Percentiles rank a stretch among this genome's conserved stretches.
Conservation (phyloP, 1,284 basidiomycete species). For the Vanrija sp. region DNA sequence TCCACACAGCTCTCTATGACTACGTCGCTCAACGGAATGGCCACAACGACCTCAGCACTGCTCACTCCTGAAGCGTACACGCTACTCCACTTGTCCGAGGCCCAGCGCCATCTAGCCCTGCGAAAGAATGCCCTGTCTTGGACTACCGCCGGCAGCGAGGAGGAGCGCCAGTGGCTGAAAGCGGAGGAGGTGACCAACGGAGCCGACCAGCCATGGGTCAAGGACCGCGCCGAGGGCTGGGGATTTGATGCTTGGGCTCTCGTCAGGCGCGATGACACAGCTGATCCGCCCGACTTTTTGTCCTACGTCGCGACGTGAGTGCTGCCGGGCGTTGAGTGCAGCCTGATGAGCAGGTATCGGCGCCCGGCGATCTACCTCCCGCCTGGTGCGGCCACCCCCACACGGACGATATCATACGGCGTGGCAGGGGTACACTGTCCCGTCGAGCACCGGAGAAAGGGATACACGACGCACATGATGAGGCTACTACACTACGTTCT, state of each 20-base stretch:
- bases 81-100: too few species aligned
- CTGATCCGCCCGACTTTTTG: slow-evolving; percentile 1
- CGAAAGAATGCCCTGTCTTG: too few species aligned
- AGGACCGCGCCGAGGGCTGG: background rate
- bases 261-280: slow-evolving; percentile 2
- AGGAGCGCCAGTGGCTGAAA: too few species aligned
- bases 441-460: slow-evolving; percentile 21
- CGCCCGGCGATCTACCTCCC: background rate
- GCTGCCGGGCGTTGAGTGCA: background rate
- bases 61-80: too few species aligned
- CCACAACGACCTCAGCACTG: too few species aligned
- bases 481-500: slow-evolving; percentile 34
- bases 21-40: too few species aligned
- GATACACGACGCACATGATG: slow-evolving; percentile 36
- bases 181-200: too few species aligned
- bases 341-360: background rate
- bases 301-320: slow-evolving; percentile 6
- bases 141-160: too few species aligned
- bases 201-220: background rate
- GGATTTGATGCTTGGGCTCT: slow-evolving; percentile 10
- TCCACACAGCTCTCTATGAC: too few species aligned
- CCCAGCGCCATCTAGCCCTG: too few species aligned
- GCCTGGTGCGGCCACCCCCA: background rate
- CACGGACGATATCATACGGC: slow-evolving; percentile 18
- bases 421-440: slow-evolving; percentile 37